phyloP scores from a whole-genome alignment of 2,329 filamentous ascomycete genomes.

The Hymenoscyphus salicellus region DNA sequence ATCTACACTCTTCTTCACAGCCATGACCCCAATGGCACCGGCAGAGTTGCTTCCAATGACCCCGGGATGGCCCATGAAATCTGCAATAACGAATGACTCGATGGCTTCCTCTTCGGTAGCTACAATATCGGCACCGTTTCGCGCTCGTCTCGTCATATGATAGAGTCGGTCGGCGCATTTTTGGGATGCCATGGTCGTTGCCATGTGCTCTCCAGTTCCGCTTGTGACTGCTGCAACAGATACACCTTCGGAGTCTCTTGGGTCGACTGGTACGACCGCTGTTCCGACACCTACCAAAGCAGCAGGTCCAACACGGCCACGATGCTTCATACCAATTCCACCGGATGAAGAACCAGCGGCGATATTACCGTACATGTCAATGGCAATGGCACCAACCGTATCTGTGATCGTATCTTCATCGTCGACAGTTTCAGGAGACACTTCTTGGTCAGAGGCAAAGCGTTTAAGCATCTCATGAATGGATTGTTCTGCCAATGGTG shows the following conservation, averaged over 20 bases:
- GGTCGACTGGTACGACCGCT: slow-evolving; percentile 75
- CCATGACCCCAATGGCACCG: slow-evolving; percentile 88
- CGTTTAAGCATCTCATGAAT: slow-evolving; percentile 10
- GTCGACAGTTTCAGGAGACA: slow-evolving; percentile 15
- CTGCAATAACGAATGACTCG: slow-evolving; percentile 73
- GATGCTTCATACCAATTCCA: slow-evolving; percentile 97
- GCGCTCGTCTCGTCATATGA: slow-evolving; percentile 59
- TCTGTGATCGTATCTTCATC: slow-evolving; percentile 72
- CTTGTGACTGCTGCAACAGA: slow-evolving; percentile 84
- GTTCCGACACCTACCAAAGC: slow-evolving; percentile 90
- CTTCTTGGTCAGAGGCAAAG: slow-evolving; percentile 24
- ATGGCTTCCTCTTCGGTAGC: slow-evolving; percentile 78
- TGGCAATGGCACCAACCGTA: slow-evolving; percentile 92
- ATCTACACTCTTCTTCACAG: slow-evolving; percentile 75
- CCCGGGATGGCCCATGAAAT: slow-evolving; percentile 90
- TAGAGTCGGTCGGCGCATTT: slow-evolving; percentile 85
- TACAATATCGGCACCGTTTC: slow-evolving; percentile 58
- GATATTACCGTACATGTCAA: slow-evolving; percentile 82
- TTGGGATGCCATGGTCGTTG: slow-evolving; percentile 86
- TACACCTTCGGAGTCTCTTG: slow-evolving; percentile 64
- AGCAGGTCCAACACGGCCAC: slow-evolving; percentile 85
- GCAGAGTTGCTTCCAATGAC: slow-evolving; percentile 74
- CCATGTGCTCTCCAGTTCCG: slow-evolving; percentile 97
- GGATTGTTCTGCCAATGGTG: slow-evolving; percentile 19
- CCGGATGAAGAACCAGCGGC: slow-evolving; percentile 95